Evolutionary conservation across 1,284 basidiomycete genomes (phyloP).

Genomic region (Puccinia sorghi): DNA sequence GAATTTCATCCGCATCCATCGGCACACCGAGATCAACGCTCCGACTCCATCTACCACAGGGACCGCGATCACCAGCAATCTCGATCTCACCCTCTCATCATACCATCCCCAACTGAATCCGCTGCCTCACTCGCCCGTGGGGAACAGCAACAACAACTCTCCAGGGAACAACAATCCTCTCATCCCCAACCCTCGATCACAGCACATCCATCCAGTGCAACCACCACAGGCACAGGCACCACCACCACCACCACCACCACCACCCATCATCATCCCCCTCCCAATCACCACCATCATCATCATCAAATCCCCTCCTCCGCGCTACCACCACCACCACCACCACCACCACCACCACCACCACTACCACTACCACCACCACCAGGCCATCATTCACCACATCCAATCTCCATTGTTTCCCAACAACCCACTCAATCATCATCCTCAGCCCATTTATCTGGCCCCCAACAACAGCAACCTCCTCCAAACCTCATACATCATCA

Average conservation of each 20-base stretch:
- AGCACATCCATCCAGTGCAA: neutral
- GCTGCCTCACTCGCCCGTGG: constrained; percentile 6
- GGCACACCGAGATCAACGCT: constrained; percentile 11
- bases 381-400: constrained; percentile 35
- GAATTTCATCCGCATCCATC: neutral
- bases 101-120: constrained; percentile 9
- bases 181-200: neutral
- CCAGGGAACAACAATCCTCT: constrained; percentile 19
- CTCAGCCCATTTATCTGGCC: constrained; percentile 14
- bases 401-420: neutral
- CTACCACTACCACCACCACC: constrained; percentile 2
- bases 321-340: neutral
- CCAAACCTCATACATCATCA: neutral
- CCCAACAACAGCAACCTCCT: neutral
- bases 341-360: constrained; percentile 24
- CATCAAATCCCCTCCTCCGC: neutral
- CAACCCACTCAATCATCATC: constrained; percentile 3
- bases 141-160: constrained; percentile 3
- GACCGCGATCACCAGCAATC: constrained; percentile 34
- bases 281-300: neutral
- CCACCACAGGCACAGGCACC: neutral
- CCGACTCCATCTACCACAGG: constrained; percentile 39
- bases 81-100: constrained; percentile 2
- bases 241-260: no score
- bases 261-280: neutral